Evolutionary conservation across 2,329 filamentous ascomycete genomes (phyloP), one percentile per base, ranked within the genome.

Genomic region (Balansia obtecta): DNA sequence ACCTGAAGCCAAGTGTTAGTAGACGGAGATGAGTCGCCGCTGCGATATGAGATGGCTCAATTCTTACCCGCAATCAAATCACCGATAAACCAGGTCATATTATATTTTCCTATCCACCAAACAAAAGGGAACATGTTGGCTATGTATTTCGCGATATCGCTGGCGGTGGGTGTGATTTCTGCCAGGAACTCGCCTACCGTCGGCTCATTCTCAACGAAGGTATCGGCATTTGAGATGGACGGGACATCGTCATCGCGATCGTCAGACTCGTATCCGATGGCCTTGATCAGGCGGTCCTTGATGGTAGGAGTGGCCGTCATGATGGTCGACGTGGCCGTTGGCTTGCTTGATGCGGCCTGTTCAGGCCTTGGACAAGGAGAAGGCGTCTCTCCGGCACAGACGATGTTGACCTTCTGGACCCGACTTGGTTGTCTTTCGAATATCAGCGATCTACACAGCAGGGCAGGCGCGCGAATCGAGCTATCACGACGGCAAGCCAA

Each of bases 51-150:
- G 41, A 20, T 12, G 8, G 12, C 3, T 32, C 13, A 15, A 2
- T 22, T 16, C 65, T 57, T 58, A 63, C 72, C 71, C 53, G 69
- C 71, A 54, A 74, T 67, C 32, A 71, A 53, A 51, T 76, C 73
- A 53, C 72, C 72, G 27, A 70, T 49, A 32, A 74, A 62, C 73
- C 73, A 76, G 12, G 64, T 63, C 49, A 62, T 53, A 53, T 75
- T 76, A 59, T 76, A 76, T 49, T 72, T 73, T 54, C 68, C 68
- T 49, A 75, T 72, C 73, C 74, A 76, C 13, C 63, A 64, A 52
- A 69, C 57, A 57, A 75, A 76, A 2, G 74, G 73, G 53, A 76
- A 75, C 16, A 76, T 59, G 53, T 62, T 65, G 51, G 60, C 62
- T 47, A 72, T 37, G 53, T 73, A 73, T 37, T 49, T 50, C 7